Evolutionary conservation across 2,329 filamentous ascomycete genomes (phyloP), one percentile per base, ranked within the genome.

Genomic region (Madurella mycetomatis): DNA sequence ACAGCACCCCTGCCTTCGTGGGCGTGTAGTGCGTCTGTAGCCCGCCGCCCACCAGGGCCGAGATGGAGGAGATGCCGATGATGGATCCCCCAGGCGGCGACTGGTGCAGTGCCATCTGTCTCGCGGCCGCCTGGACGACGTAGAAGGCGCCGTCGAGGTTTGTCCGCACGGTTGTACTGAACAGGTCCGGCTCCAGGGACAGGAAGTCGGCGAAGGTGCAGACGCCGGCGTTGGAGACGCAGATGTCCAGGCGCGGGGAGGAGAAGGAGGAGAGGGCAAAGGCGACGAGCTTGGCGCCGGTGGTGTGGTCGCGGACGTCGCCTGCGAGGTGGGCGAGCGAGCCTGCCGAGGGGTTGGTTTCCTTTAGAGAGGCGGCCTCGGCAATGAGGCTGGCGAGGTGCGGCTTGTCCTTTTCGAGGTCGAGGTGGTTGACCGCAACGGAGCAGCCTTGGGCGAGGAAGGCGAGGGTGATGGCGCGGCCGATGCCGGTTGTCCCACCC

Each of bases 71-170:
- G 40, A 92, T 77, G 51, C 82, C 87, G 60, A 91, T 92, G 65
- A 96, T 94, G 64, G 83, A 86, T 34, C 91, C 91, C 15, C 90
- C 89, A 0, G 81, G 70, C 0, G 85, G 83, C 1, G 76, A 73
- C 63, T 88, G 79, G 31, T 67, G 61, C 34, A 72, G 72, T 0
- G 86, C 84, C 87, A 96, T 94, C 68, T 94, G 89, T 2, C 85
- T 81, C 1, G 89, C 90, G 1, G 90, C 91, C 0, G 90, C 88
- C 75, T 95, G 91, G 18, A 88, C 86, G 37, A 88, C 80, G 74
- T 91, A 92, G 74, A 95, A 95, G n/a, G 90, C 88, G 43, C 91
- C 91, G 62, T 86, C 84, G 61, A 96, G 83, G 72, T 96, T 96
- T 47, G 88, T 92, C 39, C 81, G 76, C 41, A 95, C 76, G 2